A percentile compares a stretch with the other conserved stretches of the same genome.
phyloP scores from a whole-genome alignment of 2,329 filamentous ascomycete species.

The Cercospora zeina region DNA sequence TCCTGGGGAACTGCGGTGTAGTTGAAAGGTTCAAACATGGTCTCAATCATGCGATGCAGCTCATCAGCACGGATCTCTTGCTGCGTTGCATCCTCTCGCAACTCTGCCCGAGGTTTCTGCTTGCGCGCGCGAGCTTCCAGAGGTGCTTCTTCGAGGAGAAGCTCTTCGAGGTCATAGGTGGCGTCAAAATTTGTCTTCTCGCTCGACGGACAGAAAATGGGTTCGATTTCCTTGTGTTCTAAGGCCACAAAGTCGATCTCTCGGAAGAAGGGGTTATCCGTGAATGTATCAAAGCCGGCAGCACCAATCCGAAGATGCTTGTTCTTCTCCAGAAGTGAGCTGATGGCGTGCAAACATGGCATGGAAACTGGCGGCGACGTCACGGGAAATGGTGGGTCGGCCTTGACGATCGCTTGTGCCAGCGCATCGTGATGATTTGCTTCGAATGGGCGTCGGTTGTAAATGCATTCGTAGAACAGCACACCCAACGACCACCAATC shows the following conservation, averaged over 20 bases:
- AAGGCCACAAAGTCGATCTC: slow-evolving; percentile 79
- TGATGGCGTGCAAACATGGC: slow-evolving; percentile 84
- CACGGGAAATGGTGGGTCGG: slow-evolving; percentile 82
- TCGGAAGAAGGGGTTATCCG: slow-evolving; percentile 84
- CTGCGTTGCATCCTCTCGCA: slow-evolving; percentile 91
- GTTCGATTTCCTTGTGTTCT: slow-evolving; percentile 83
- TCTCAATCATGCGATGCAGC: slow-evolving; percentile 90
- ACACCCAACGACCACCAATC: slow-evolving; percentile 99
- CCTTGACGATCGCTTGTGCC: slow-evolving; percentile 76
- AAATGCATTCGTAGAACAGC: slow-evolving; percentile 99
- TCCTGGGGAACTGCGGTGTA: slow-evolving; percentile 82
- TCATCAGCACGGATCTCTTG: slow-evolving; percentile 95
- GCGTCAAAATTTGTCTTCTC: slow-evolving; percentile 99
- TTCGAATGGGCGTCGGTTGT: slow-evolving; percentile 97
- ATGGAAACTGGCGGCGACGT: slow-evolving; percentile 88
- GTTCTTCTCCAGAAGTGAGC: slow-evolving; percentile 77
- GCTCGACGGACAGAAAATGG: slow-evolving; percentile 87
- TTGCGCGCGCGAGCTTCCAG: slow-evolving; percentile 87
- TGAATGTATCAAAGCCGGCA: slow-evolving; percentile 79
- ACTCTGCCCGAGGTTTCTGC: slow-evolving; percentile 86
- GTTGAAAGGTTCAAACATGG: slow-evolving; percentile 90
- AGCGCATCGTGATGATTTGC: slow-evolving; percentile 81
- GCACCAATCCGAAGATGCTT: slow-evolving; percentile 79
- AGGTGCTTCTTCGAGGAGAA: slow-evolving; percentile 90
- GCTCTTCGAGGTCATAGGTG: slow-evolving; percentile 93